Percentiles rank a stretch among this genome's conserved stretches.
Conservation (phyloP, 208 protist genomes). For the Wallacemonas rigidus region DNA sequence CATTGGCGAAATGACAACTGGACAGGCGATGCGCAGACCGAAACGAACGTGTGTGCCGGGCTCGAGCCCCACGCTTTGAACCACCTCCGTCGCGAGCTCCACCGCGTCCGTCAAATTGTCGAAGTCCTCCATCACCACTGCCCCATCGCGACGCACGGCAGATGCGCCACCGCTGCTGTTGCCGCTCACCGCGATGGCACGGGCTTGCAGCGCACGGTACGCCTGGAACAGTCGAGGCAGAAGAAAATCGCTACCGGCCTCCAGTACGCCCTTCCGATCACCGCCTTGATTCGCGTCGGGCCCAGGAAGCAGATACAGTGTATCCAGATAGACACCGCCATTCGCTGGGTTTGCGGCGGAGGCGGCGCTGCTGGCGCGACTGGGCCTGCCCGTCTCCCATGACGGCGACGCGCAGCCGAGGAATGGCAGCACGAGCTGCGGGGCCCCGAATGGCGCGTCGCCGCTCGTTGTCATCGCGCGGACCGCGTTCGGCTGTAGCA, state of each 20-base stretch:
- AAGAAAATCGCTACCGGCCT: neutral
- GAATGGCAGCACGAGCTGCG: slow-evolving; percentile 42
- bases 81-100: slow-evolving; percentile 34
- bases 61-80: slow-evolving; percentile 35
- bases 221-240: slow-evolving; percentile 10
- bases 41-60: slow-evolving; percentile 38
- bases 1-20: slow-evolving; percentile 1
- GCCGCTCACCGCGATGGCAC: neutral
- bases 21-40: slow-evolving; percentile 41
- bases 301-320: slow-evolving; percentile 15
- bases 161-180: neutral
- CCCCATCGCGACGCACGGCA: slow-evolving; percentile 18
- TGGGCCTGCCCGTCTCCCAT: no score
- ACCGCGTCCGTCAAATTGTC: slow-evolving; percentile 48
- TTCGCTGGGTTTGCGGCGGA: neutral
- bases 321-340: slow-evolving; percentile 24
- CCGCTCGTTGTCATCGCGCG: neutral
- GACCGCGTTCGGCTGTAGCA: slow-evolving; percentile 2
- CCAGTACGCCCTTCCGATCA: slow-evolving; percentile 1
- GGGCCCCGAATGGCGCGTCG: slow-evolving; percentile 28
- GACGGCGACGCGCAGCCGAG: slow-evolving; percentile 23
- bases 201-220: slow-evolving; percentile 21
- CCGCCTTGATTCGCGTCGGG: neutral
- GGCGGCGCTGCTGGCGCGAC: no score
- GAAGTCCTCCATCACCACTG: slow-evolving; percentile 45